Percentiles rank a stretch among this genome's conserved stretches.
phyloP scores from a whole-genome alignment of 225 moss, liverwort and hornwort species.

The Physcomitrium patens region DNA sequence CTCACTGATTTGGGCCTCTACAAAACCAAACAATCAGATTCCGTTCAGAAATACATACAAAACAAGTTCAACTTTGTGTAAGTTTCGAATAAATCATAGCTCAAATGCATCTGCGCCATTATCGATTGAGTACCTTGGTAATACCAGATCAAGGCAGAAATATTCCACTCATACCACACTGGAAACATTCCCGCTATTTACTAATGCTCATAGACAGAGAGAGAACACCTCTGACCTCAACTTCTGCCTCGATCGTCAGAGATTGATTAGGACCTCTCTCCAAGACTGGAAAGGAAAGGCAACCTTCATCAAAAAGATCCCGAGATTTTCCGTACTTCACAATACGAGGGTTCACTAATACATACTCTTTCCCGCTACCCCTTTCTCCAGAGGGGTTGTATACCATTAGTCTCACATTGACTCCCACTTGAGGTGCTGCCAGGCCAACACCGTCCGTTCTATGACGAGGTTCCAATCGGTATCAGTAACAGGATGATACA shows the following conservation, averaged over 20 bases:
- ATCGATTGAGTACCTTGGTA: not conserved
- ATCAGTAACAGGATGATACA: not conserved
- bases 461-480: constrained; percentile 17
- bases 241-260: constrained; percentile 57
- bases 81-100: not conserved
- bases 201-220: not conserved
- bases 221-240: constrained; percentile 39
- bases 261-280: constrained; percentile 53
- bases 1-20: constrained; percentile 81
- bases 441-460: constrained; percentile 93
- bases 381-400: constrained; percentile 90
- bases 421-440: constrained; percentile 91
- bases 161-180: not conserved
- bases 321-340: constrained; percentile 84
- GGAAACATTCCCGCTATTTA: not conserved
- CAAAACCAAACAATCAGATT: constrained; percentile 21
- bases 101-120: not conserved
- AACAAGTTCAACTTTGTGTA: not conserved
- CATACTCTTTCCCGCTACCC: constrained; percentile 77
- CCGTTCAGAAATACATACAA: not conserved
- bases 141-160: not conserved
- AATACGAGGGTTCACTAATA: constrained; percentile 88
- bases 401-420: constrained; percentile 88
- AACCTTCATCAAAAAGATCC: constrained; percentile 80
- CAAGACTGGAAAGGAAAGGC: constrained; percentile 75